Conservation (phyloP, 1,139 yeast species). For the Dujonia santamariae region DNA sequence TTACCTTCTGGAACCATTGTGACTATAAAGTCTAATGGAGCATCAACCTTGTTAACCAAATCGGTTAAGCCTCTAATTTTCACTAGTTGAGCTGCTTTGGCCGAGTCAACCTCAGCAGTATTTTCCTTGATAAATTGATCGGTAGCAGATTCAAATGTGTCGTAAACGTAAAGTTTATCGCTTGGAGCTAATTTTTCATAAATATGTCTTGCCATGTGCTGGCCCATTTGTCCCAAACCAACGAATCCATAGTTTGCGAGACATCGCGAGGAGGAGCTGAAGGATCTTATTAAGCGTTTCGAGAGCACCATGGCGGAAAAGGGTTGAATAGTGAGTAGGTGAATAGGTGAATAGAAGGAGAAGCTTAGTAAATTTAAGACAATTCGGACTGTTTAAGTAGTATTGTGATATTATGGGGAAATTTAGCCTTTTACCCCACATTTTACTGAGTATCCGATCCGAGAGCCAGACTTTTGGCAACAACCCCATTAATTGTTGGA, state of each 20-base stretch:
- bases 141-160: slow-evolving; percentile 33
- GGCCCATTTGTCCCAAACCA: slow-evolving; percentile 62
- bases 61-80: slow-evolving; percentile 22
- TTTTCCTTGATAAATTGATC: slow-evolving; percentile 25
- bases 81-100: slow-evolving; percentile 18
- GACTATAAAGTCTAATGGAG: slow-evolving; percentile 36
- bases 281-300: slow-evolving; percentile 3
- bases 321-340: not conserved
- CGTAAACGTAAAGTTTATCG: slow-evolving; percentile 46
- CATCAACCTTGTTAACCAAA: slow-evolving; percentile 37
- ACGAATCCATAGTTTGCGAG: slow-evolving; percentile 47
- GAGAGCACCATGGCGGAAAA: not conserved
- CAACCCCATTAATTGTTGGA: no score
- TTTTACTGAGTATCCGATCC: no score
- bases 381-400: no score
- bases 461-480: no score
- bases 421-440: no score
- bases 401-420: no score
- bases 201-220: slow-evolving; percentile 57
- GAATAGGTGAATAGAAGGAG: not conserved
- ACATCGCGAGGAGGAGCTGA: slow-evolving; percentile 7
- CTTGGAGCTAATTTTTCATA: slow-evolving; percentile 36
- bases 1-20: slow-evolving; percentile 63
- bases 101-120: slow-evolving; percentile 21
- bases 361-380: no score